Conservation (phyloP, 805 yeast genomes). For the Teunomyces funiuensis region DNA sequence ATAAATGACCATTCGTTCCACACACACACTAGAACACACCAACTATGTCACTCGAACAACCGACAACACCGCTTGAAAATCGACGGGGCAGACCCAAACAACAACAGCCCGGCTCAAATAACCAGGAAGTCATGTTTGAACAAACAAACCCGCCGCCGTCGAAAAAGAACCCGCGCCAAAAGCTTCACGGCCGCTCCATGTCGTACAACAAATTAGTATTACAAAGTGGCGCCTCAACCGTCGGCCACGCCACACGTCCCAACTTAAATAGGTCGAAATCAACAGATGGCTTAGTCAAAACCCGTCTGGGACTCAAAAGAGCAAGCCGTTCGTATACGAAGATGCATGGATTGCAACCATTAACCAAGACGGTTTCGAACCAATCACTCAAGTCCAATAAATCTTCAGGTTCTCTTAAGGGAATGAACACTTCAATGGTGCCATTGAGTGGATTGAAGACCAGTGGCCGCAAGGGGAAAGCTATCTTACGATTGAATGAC, state of each 20-base stretch:
- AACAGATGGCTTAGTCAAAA: conserved; percentile 36
- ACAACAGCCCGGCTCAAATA: not conserved
- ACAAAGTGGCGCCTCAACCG: not conserved
- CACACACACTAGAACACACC: not conserved
- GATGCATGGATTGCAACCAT: conserved; percentile 34
- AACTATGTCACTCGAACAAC: conserved; percentile 1
- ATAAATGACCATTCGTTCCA: conserved; percentile 4
- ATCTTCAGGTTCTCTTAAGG: conserved; percentile 36
- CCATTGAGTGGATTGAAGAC: conserved; percentile 33
- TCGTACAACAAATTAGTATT: conserved; percentile 1
- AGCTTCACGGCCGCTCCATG: conserved; percentile 4
- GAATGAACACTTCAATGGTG: conserved; percentile 14
- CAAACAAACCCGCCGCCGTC: not conserved
- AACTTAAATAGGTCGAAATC: conserved; percentile 39
- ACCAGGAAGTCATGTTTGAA: not conserved
- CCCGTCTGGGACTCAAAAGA: conserved; percentile 24
- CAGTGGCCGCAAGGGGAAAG: conserved; percentile 37
- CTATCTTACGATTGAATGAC: conserved; percentile 40
- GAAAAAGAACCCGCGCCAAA: conserved; percentile 1
- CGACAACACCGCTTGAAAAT: not conserved
- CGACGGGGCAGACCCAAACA: conserved; percentile 3
- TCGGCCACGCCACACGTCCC: conserved; percentile 22
- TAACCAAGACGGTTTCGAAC: conserved; percentile 34
- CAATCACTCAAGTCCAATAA: conserved; percentile 30
- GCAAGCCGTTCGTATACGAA: conserved; percentile 40